Percentiles rank a stretch among this genome's conserved stretches.
phyloP scores from a whole-genome alignment of 2,329 filamentous ascomycete genomes.

The Ceratocystis eucalypticola region DNA sequence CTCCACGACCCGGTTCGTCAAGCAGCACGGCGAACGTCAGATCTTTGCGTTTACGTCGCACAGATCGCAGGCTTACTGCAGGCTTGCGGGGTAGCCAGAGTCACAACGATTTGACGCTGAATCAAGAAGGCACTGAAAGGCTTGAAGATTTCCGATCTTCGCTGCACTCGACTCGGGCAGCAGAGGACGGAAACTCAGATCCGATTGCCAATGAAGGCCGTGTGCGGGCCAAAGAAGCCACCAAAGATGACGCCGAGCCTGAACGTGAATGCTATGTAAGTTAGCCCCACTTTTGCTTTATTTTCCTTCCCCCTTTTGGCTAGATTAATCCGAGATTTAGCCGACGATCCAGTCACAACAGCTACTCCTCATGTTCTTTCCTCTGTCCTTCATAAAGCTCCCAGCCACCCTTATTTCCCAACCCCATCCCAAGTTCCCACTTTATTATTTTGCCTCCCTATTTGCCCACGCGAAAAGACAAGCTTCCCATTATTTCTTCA shows the following conservation, averaged over 20 bases:
- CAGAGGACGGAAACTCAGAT: slow-evolving; percentile 1
- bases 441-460: slow-evolving; percentile 7
- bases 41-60: slow-evolving; percentile 58
- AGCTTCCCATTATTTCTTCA: background rate
- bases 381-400: background rate
- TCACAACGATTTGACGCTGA: slow-evolving; percentile 8
- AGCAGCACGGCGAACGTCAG: slow-evolving; percentile 38
- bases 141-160: background rate
- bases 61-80: slow-evolving; percentile 55
- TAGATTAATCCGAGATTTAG: background rate
- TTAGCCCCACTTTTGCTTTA: background rate
- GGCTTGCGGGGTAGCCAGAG: slow-evolving; percentile 43
- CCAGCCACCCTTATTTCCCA: slow-evolving; percentile 14
- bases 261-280: slow-evolving; percentile 15
- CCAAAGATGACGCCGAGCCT: background rate
- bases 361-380: background rate
- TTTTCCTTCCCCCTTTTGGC: background rate
- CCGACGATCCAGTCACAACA: background rate
- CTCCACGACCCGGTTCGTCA: slow-evolving; percentile 49
- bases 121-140: background rate
- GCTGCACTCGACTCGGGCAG: background rate
- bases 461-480: background rate
- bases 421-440: background rate
- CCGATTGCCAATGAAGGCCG: slow-evolving; percentile 63
- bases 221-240: slow-evolving; percentile 53